Evolutionary conservation across 169 alveolate genomes (phyloP).

Genomic region (Plasmodium chabaudi): DNA sequence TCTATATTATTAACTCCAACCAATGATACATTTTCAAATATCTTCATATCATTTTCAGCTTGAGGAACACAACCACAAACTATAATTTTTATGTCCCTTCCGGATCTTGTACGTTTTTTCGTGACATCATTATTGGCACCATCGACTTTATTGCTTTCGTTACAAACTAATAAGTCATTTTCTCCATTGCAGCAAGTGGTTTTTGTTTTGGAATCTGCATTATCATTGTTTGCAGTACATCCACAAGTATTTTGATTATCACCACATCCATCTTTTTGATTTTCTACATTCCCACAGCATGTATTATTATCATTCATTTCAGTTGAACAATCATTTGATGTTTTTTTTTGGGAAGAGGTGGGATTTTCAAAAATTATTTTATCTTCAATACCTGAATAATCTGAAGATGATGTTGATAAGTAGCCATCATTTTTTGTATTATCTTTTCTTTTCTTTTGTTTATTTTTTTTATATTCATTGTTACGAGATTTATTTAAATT

Average conservation of each 20-base stretch:
- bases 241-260: neutral
- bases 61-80: conserved; percentile 98
- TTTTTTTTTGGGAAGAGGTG: neutral
- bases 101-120: conserved; percentile 10
- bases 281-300: neutral
- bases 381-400: conserved; percentile 29
- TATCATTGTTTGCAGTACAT: neutral
- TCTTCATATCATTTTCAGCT: conserved; percentile 89
- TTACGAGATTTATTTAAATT: conserved; percentile 39
- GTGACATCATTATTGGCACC: neutral
- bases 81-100: conserved; percentile 90
- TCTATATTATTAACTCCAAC: conserved; percentile 92
- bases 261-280: neutral
- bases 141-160: neutral
- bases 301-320: neutral
- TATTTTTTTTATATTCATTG: conserved; percentile 1
- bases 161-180: neutral
- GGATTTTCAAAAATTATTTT: neutral
- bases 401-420: conserved; percentile 64
- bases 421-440: conserved; percentile 20
- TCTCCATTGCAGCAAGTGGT: neutral
- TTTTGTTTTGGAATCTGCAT: neutral
- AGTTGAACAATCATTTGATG: neutral
- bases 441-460: neutral
- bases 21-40: conserved; percentile 83